Conservation (phyloP, 1,139 yeast genomes). For the Citeromyces hawaiiensis region DNA sequence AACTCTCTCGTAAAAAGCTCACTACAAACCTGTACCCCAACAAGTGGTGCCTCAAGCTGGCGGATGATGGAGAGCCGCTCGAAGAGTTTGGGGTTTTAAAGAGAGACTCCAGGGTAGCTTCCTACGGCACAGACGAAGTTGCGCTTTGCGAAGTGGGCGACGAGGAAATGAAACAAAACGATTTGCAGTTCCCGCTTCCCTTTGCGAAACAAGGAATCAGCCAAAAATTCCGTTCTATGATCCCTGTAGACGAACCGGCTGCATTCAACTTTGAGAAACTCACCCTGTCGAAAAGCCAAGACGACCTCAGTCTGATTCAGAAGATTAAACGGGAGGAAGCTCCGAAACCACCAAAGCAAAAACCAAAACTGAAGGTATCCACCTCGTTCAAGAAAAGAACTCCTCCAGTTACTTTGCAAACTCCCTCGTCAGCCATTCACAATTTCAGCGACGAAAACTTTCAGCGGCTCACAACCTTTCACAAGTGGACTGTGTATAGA, state of each 20-base stretch:
- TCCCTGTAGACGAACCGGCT: constrained; percentile 1
- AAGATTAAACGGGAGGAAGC: neutral
- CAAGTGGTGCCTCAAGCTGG: constrained; percentile 53
- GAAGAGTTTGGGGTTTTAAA: constrained; percentile 59
- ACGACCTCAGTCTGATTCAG: neutral
- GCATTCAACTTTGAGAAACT: neutral
- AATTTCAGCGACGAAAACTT: constrained; percentile 6
- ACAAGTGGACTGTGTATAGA: constrained; percentile 70
- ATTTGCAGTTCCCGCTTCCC: constrained; percentile 39
- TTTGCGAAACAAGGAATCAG: constrained; percentile 6
- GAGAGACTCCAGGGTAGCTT: constrained; percentile 34
- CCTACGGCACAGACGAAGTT: constrained; percentile 58
- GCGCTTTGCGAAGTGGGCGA: constrained; percentile 37
- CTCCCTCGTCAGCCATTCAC: neutral
- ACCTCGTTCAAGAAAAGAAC: neutral
- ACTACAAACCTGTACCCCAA: constrained; percentile 33
- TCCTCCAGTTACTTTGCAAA: neutral
- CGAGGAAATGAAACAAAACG: constrained; percentile 20
- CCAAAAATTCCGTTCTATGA: neutral
- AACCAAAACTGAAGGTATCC: neutral
- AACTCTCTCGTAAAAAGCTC: constrained; percentile 8
- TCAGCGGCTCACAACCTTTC: constrained; percentile 7
- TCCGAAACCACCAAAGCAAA: neutral
- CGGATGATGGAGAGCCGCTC: constrained; percentile 71
- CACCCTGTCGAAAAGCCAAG: neutral